phyloP scores from a whole-genome alignment of 2,329 filamentous ascomycete genomes.

The Westerdykella sp. region DNA sequence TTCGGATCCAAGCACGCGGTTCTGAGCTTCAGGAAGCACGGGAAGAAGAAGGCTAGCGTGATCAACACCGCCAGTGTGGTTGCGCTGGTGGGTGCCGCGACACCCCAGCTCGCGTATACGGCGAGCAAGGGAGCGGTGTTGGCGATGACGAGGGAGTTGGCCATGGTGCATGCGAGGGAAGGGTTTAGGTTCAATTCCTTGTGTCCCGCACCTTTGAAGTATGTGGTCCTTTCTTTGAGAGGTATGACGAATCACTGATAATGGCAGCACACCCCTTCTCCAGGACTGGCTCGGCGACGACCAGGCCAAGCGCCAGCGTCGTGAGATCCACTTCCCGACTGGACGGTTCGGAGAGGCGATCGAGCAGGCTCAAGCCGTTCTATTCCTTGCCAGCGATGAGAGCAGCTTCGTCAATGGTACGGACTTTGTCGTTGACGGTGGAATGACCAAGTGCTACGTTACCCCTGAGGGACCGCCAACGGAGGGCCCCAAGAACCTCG shows the following conservation, averaged over 20 bases:
- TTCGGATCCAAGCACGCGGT: conserved; percentile 90
- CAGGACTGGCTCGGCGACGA: conserved; percentile 94
- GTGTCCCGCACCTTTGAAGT: conserved; percentile 85
- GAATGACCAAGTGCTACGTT: conserved; percentile 85
- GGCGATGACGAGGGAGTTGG: conserved; percentile 81
- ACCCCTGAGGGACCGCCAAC: conserved; percentile 55
- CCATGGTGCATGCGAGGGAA: conserved; percentile 86
- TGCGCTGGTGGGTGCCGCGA: conserved; percentile 77
- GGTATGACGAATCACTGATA: not conserved
- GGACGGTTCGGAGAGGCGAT: conserved; percentile 90
- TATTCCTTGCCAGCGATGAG: conserved; percentile 84
- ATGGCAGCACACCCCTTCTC: conserved; percentile 65
- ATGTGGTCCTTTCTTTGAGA: conserved; percentile 14
- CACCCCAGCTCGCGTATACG: conserved; percentile 87
- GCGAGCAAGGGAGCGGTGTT: conserved; percentile 90
- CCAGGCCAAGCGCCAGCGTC: conserved; percentile 68
- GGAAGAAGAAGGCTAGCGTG: conserved; percentile 72
- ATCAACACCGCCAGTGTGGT: conserved; percentile 93
- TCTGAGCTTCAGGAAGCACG: conserved; percentile 68
- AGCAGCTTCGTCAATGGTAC: conserved; percentile 83
- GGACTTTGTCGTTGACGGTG: conserved; percentile 93
- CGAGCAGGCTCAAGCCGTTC: conserved; percentile 82
- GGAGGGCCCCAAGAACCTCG: conserved; percentile 48
- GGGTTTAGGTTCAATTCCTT: conserved; percentile 85
- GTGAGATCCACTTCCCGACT: conserved; percentile 83